Conservation (phyloP, 1,284 basidiomycete species). For the Cutaneotrichosporon spelunceum region DNA sequence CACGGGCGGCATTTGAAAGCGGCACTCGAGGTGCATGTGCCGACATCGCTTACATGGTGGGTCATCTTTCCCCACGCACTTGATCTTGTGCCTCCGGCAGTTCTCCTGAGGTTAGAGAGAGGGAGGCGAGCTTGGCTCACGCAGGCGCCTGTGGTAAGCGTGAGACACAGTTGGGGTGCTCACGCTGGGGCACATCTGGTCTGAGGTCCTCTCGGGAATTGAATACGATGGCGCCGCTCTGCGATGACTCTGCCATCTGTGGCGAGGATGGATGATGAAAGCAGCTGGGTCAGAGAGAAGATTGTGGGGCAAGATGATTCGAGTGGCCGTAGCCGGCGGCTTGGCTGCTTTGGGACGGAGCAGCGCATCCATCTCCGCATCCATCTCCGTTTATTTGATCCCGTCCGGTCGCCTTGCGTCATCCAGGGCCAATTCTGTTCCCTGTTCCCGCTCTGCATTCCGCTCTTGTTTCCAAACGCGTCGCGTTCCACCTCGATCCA, state of each 20-base stretch:
- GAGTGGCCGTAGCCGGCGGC: neutral
- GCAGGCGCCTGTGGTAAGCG: neutral
- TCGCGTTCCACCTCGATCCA: no score
- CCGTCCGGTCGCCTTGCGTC: neutral
- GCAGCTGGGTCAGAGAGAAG: no score
- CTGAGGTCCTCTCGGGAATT: neutral
- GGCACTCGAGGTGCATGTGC: slow-evolving; percentile 26
- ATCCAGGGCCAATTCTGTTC: no score
- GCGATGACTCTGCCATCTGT: neutral
- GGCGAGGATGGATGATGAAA: neutral
- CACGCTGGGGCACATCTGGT: neutral
- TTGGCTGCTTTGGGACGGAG: neutral
- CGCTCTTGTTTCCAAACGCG: neutral
- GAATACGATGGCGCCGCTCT: neutral
- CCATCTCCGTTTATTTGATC: neutral
- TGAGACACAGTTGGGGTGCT: neutral
- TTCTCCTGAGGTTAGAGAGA: slow-evolving; percentile 12
- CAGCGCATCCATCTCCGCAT: no score
- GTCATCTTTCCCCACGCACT: slow-evolving; percentile 31
- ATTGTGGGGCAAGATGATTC: no score
- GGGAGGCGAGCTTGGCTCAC: neutral
- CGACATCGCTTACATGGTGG: slow-evolving; percentile 30
- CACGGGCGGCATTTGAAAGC: slow-evolving; percentile 20
- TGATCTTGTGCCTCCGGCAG: slow-evolving; percentile 31
- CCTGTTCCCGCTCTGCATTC: neutral